Evolutionary conservation across 2,329 filamentous ascomycete species (phyloP).

Genomic region (Sporothrix inflata): DNA sequence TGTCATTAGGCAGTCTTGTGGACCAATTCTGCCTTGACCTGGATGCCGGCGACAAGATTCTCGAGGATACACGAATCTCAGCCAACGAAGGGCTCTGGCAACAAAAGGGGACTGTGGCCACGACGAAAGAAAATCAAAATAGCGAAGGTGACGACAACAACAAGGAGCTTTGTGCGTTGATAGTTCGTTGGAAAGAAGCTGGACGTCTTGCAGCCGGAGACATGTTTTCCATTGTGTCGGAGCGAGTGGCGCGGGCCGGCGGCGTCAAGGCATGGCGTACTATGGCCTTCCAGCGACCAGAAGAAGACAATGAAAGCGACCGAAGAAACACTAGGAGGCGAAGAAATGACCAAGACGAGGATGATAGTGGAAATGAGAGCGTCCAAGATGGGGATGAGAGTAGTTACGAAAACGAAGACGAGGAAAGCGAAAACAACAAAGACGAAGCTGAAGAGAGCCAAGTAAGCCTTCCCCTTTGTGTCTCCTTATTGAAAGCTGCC

Average conservation of each 20-base stretch:
- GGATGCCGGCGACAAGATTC: conserved; percentile 25
- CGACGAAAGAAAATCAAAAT: background rate
- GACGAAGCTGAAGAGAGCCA: background rate
- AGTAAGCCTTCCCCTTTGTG: background rate
- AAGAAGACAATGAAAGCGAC: background rate
- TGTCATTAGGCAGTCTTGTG: conserved; percentile 21
- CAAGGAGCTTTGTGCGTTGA: conserved; percentile 58
- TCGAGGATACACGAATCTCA: background rate
- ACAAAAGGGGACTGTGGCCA: background rate
- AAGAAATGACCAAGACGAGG: background rate
- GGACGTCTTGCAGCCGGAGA: conserved; percentile 69
- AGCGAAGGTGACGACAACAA: conserved; percentile 43
- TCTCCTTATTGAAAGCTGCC: background rate
- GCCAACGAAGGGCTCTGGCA: background rate
- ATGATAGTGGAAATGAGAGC: background rate
- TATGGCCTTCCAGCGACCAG: conserved; percentile 36
- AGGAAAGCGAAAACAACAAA: conserved; percentile 12
- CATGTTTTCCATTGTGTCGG: conserved; percentile 62
- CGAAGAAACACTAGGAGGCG: background rate
- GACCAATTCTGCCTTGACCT: conserved; percentile 27
- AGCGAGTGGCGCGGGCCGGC: conserved; percentile 47
- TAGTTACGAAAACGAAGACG: conserved; percentile 23
- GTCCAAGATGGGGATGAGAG: conserved; percentile 22
- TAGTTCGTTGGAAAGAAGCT: conserved; percentile 63
- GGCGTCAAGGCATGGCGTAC: conserved; percentile 39